Evolutionary conservation across 345 rosid genomes (phyloP).

Genomic region (Salix exigua): DNA sequence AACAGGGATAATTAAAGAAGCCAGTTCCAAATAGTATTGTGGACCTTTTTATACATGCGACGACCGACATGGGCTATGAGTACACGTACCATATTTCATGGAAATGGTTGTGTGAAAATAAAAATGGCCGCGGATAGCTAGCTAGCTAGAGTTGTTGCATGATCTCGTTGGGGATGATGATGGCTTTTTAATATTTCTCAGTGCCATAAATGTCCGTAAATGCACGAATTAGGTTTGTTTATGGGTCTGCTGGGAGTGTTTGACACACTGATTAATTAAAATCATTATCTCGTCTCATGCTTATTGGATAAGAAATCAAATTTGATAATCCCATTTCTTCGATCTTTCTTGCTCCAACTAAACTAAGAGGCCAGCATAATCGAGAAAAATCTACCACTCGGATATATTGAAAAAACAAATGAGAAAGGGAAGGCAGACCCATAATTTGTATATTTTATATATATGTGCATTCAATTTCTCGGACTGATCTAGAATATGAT

Average conservation of each 20-base stretch:
- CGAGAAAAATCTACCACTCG: no score
- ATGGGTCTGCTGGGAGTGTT: background rate
- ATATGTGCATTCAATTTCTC: no score
- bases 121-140: background rate
- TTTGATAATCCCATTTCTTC: no score
- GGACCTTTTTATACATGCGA: background rate
- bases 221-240: background rate
- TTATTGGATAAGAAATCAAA: no score
- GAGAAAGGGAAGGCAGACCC: no score
- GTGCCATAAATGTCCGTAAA: background rate
- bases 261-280: background rate
- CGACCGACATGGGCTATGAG: background rate
- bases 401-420: no score
- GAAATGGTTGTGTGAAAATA: background rate
- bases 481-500: no score
- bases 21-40: conserved; percentile 5
- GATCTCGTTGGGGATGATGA: background rate
- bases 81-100: conserved; percentile 16
- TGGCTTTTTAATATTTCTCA: background rate
- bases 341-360: no score
- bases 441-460: no score
- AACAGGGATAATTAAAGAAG: conserved; percentile 12
- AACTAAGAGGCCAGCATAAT: no score
- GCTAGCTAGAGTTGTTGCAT: background rate
- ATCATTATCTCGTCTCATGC: no score